Evolutionary conservation across 495 filamentous ascomycete species (phyloP).

Genomic region (Tuber brumale): DNA sequence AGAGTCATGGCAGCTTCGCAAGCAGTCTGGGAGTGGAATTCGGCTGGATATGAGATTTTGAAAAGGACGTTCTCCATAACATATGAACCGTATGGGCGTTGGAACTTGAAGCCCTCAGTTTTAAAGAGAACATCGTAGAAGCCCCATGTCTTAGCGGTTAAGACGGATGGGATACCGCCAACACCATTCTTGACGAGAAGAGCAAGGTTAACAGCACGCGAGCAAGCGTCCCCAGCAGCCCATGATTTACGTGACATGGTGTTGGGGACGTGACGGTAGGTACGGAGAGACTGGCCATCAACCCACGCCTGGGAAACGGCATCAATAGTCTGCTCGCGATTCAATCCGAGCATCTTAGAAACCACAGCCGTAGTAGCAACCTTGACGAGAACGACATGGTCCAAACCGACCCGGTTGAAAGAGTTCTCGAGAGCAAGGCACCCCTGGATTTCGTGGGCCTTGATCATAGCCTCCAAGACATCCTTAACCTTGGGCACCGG

Average conservation of each 20-base stretch:
- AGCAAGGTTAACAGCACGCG: slow-evolving; percentile 88
- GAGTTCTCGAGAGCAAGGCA: slow-evolving; percentile 95
- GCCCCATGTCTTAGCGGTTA: slow-evolving; percentile 90
- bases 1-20: slow-evolving; percentile 89
- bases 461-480: slow-evolving; percentile 97
- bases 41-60: slow-evolving; percentile 84
- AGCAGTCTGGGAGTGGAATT: slow-evolving; percentile 98
- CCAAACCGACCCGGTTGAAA: slow-evolving; percentile 94
- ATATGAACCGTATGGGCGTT: slow-evolving; percentile 92
- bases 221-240: slow-evolving; percentile 96
- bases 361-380: slow-evolving; percentile 92
- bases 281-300: slow-evolving; percentile 90
- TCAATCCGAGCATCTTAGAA: slow-evolving; percentile 84
- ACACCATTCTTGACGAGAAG: slow-evolving; percentile 86
- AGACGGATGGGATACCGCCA: slow-evolving; percentile 75
- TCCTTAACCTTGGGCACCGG: slow-evolving; percentile 62
- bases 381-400: slow-evolving; percentile 97
- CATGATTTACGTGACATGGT: slow-evolving; percentile 99
- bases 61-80: slow-evolving; percentile 99
- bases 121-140: slow-evolving; percentile 98
- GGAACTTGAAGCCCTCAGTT: slow-evolving; percentile 90
- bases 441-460: slow-evolving; percentile 98
- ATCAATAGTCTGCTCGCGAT: slow-evolving; percentile 83
- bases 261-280: slow-evolving; percentile 94
- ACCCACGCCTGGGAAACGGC: slow-evolving; percentile 96